These are phyloP conservation scores for Blastobotrys proliferans DNA, from an alignment of 1,139 yeast species.

Conservation along the genomic window DNA sequence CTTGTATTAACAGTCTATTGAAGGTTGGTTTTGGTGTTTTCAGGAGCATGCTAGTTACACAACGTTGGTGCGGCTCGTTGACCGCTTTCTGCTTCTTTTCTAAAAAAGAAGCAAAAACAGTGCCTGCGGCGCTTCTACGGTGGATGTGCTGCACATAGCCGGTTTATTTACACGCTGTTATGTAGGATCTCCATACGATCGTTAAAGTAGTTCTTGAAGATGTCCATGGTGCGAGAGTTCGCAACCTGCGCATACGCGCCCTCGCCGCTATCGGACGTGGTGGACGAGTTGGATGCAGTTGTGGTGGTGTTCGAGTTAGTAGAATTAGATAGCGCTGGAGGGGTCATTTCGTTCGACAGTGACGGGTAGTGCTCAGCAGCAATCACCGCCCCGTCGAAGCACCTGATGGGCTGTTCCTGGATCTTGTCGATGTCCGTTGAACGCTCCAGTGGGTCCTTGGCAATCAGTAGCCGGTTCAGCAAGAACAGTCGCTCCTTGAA, in stretches of 20 bases:
- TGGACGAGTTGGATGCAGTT: slow-evolving; percentile 14
- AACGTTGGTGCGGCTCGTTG: too few species aligned
- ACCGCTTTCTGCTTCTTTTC: too few species aligned
- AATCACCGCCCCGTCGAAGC: slow-evolving; percentile 20
- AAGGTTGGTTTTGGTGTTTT: too few species aligned
- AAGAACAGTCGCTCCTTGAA: slow-evolving; percentile 34
- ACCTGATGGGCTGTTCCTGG: slow-evolving; percentile 28
- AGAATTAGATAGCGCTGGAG: slow-evolving; percentile 8
- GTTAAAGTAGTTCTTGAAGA: slow-evolving; percentile 27
- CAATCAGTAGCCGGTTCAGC: slow-evolving; percentile 30
- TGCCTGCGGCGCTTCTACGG: too few species aligned
- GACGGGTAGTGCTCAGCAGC: slow-evolving; percentile 24
- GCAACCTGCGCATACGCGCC: background rate
- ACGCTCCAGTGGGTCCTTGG: slow-evolving; percentile 31
- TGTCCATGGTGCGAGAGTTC: slow-evolving; percentile 18
- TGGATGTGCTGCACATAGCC: too few species aligned
- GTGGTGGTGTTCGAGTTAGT: background rate
- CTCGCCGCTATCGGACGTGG: slow-evolving; percentile 10
- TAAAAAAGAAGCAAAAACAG: too few species aligned
- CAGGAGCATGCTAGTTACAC: too few species aligned
- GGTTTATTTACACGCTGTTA: slow-evolving; percentile 6
- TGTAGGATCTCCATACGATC: slow-evolving; percentile 30
- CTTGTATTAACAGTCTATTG: too few species aligned
- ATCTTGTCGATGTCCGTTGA: slow-evolving; percentile 23
- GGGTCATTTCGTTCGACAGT: slow-evolving; percentile 11